Base-by-base conservation (phyloP, 225 moss, liverwort and hornwort genomes). In the Anthoceros angustus region DNA sequence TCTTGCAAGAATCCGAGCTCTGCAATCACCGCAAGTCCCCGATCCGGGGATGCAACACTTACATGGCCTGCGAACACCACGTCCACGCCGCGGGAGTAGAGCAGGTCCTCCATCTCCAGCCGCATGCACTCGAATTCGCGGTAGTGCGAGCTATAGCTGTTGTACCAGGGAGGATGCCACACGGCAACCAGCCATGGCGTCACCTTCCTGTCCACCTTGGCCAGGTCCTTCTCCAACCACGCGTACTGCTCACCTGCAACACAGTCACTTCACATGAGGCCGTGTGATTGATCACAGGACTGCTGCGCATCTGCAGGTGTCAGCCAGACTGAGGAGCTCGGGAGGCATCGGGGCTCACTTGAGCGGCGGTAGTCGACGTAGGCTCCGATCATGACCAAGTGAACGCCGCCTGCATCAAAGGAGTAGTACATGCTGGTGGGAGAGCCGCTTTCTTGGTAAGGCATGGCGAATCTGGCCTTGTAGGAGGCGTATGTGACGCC, bases 81-180 rank as follows among this genome's bases (percentile, higher is more conserved):
- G 60, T 95, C 95, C 21, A 95, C 91, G 39, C 95, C 88, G 42
- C 84, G 64, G 7, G 78, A 43, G 67, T 95, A 95, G 1, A 91
- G 73, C 3, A 95, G 71, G 21, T 80, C 80, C 71, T 95, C 91
- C 85, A 95, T 82, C 11, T 85, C 82, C 43, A 82, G 78, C 23
- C 95, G 82, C 88, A 91, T 87, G 66, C 95, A 95, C 70, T 91
- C 95, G 7, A 75, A 72, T 73, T 95, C 95, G 45, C 95, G 80
- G 64, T 91, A 95, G 64, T 95, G 95, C 10, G 91, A 66, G 61
- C 10, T 43, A 66, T 95, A 91, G 69, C 86, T 95, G 69, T 84
- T 95, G 68, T 95, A 95, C 95, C 95, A 95, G 4, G 95, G 95
- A 71, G 95, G 74, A 63, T 95, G 91, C 63, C 83, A 88, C 10